Evolutionary conservation across 768 basidiomycete species (phyloP), one percentile per base, ranked within the genome.

Genomic region (Kwoniella botswanensis): DNA sequence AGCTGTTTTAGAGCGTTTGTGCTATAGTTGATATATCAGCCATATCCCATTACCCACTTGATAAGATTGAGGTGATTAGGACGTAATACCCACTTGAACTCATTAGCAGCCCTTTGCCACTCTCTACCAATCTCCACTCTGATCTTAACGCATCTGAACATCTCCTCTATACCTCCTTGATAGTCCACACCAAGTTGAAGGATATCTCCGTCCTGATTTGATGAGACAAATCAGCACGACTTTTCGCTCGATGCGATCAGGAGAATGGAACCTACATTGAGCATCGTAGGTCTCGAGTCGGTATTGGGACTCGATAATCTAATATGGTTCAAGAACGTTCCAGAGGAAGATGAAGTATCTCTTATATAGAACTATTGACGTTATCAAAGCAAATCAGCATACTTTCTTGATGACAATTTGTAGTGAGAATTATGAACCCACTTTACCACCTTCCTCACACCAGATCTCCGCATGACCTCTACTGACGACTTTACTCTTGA

Each of bases 141-240:
- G 82, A 99, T 97, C 88, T 96, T 98, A 70, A 98, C 93, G 69
- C 92, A 93, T 85, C 97, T 92, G 84, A 96, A 98, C 63, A 96
- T 94, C 83, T 98, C 95, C 85, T 98, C 94, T 7, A 92, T 89
- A 0, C 96, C 96, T 6, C 96, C 96, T 83, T 98, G 95, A 84
- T 97, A 99, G 82, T 98, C 95, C 29, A 98, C 93, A 2, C 96
- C 95, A 0, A 98, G 89, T 84, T 98, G 96, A 21, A 98, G 84
- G 35, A 98, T 88, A 85, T 98, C 95, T 1, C 96, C 96, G 71
- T 98, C 95, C 84, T 81, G 35, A 55, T 57, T 17, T 13, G 11
- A 12, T 57, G 17, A 56, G 54, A 22, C 2, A 44, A 22, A 43
- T 64, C 44, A 41, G 24, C 54, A 52, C 22, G 43, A 59, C 55